These are phyloP conservation scores for Macrolepiota dolichaula DNA, from an alignment of 768 basidiomycete genomes.

Conservation along the genomic window DNA sequence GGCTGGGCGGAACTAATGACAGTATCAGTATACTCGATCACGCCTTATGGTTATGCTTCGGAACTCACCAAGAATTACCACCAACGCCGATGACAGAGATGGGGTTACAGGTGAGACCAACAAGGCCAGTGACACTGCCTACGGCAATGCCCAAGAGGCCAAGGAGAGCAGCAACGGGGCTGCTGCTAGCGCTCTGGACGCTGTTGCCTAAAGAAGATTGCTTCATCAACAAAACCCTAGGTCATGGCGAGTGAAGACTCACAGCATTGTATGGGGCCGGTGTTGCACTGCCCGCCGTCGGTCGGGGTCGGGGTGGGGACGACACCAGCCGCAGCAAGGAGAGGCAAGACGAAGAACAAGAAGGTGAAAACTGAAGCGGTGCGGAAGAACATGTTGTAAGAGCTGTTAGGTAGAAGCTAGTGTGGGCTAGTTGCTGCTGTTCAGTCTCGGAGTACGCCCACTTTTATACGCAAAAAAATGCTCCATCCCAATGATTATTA, in stretches of 20 bases:
- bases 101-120: constrained; percentile 9
- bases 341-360: constrained; percentile 14
- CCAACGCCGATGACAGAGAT: constrained; percentile 3
- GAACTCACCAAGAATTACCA: constrained; percentile 25
- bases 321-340: constrained; percentile 19
- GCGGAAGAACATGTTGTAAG: constrained; percentile 20
- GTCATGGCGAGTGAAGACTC: constrained; percentile 2
- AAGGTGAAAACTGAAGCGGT: constrained; percentile 15
- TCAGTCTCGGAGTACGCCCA: background rate
- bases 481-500: background rate
- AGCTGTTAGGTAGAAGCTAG: constrained; percentile 1
- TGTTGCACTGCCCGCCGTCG: constrained; percentile 26
- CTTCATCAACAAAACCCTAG: background rate
- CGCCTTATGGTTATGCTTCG: background rate
- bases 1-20: constrained; percentile 18
- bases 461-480: background rate
- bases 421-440: background rate
- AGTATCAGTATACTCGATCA: background rate
- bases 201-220: constrained; percentile 14
- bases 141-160: background rate
- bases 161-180: constrained; percentile 9
- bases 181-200: constrained; percentile 1
- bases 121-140: background rate
- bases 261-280: constrained; percentile 24
- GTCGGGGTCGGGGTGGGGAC: constrained; percentile 11